Evolutionary conservation across 2,329 filamentous ascomycete species (phyloP), one percentile per base, ranked within the genome.

Genomic region (Colletotrichum trifolii): DNA sequence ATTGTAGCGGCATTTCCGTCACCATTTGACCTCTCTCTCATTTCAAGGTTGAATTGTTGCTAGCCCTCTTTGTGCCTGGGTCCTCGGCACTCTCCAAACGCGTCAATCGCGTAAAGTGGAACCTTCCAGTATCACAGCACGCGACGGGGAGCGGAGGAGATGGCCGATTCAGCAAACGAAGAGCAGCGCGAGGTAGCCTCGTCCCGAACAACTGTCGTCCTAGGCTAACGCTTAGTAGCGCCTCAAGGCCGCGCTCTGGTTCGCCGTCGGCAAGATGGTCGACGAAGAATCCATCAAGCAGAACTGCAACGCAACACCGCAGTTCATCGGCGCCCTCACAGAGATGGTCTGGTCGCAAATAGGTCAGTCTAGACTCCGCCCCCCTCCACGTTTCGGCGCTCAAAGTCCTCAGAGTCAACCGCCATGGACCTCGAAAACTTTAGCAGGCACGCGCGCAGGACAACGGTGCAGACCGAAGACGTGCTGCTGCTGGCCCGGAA

Each of bases 341-440:
- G 94, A 97, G 76, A 87, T 97, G 77, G 91, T 95, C 8, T 97
- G 92, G 89, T 86, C 89, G 1, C 94, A 97, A 70, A 91, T 97
- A 55, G 91, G 93, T 95, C 83, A 50, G 78, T 70, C 13, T 4
- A 45, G 17, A 3, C 39, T 5, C 25, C 25, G 25, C 25, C 25
- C 25, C 25, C 25, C 25, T 25, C 25, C 25, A 25, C 25, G 25
- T 25, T 25, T 25, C 25, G 25, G 25, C 25, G 25, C 25, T 25
- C 4, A 25, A 3, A 36, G 5, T 60, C 33, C 6, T 7, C 54
- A 87, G 86, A 88, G 71, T 86, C 83, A 55, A 81, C 87, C 3
- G 85, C 85, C 0, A 76, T 80, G 13, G 86, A 88, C 67, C 77
- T 89, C 17, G 86, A 88, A 72, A 84, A 76, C 69, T 84, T 86